Evolutionary conservation across 78 protist species (phyloP), one percentile per base, ranked within the genome.

Genomic region (Speleostelium caveatum): DNA sequence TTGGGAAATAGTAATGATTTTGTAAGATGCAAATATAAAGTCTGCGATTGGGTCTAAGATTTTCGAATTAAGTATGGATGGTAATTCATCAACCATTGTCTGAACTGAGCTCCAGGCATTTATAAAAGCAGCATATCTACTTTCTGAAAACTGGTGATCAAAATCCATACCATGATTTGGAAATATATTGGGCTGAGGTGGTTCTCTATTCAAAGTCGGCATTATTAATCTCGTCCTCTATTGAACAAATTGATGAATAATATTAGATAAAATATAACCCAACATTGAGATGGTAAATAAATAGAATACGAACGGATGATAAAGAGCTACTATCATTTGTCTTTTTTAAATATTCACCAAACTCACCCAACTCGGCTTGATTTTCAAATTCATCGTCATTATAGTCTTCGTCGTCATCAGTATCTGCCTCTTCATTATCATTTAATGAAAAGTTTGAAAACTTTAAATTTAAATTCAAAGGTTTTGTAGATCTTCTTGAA

Each of bases 261-360:
- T n/a, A n/a, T n/a, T n/a, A n/a, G n/a, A n/a, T n/a, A n/a, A n/a
- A n/a, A n/a, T n/a, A n/a, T n/a, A n/a, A n/a, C n/a, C n/a, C n/a
- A n/a, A n/a, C n/a, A n/a, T n/a, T n/a, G n/a, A n/a, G n/a, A n/a
- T n/a, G n/a, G n/a, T n/a, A n/a, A n/a, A n/a, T n/a, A n/a, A n/a
- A n/a, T n/a, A n/a, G n/a, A n/a, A n/a, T n/a, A n/a, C n/a, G n/a
- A n/a, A n/a, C n/a, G n/a, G n/a, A n/a, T n/a, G n/a, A n/a, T n/a
- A n/a, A n/a, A n/a, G n/a, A n/a, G n/a, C n/a, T n/a, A n/a, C n/a
- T n/a, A n/a, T n/a, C n/a, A n/a, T n/a, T n/a, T n/a, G n/a, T n/a
- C n/a, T n/a, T n/a, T n/a, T 65, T 65, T 65, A 36, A 65, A 65
- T 51, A 65, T 65, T 35, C 5, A 17, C n/a, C n/a, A 42, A 7